These are phyloP conservation scores for Irpex lacteus DNA, from an alignment of 1,284 basidiomycete genomes.

Conservation along the genomic window DNA sequence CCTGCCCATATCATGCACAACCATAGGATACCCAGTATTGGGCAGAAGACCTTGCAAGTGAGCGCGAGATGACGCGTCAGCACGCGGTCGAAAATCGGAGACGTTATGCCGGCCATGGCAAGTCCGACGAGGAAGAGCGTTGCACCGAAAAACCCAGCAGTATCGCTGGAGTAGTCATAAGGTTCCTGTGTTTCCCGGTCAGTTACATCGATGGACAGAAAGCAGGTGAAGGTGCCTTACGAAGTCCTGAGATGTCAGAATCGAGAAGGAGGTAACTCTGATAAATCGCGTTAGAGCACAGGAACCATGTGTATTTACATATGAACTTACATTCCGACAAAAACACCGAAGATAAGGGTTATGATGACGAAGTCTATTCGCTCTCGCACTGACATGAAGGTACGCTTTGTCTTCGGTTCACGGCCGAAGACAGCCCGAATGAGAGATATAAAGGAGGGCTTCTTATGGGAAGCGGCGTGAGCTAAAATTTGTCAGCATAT, in stretches of 20 bases:
- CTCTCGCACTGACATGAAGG: slow-evolving; percentile 60
- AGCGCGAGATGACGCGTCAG: slow-evolving; percentile 68
- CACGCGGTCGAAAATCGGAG: slow-evolving; percentile 76
- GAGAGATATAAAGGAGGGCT: slow-evolving; percentile 53
- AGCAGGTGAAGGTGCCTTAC: slow-evolving; percentile 35
- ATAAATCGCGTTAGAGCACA: neutral
- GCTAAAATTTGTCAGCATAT: slow-evolving; percentile 37
- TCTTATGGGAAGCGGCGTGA: slow-evolving; percentile 57
- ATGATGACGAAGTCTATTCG: slow-evolving; percentile 67
- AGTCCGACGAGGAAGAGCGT: slow-evolving; percentile 67
- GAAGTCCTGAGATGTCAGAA: slow-evolving; percentile 66
- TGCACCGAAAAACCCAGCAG: slow-evolving; percentile 68
- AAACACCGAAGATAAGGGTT: slow-evolving; percentile 54
- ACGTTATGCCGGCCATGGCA: slow-evolving; percentile 57
- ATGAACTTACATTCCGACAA: slow-evolving; percentile 57
- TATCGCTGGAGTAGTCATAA: slow-evolving; percentile 64
- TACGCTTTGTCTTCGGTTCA: slow-evolving; percentile 34
- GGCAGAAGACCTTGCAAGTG: slow-evolving; percentile 57
- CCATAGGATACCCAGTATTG: slow-evolving; percentile 61
- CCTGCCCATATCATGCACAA: slow-evolving; percentile 76
- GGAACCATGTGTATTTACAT: neutral
- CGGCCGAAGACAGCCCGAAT: slow-evolving; percentile 54
- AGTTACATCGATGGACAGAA: neutral
- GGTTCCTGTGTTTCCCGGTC: slow-evolving; percentile 46
- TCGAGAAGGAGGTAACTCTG: slow-evolving; percentile 48